These are phyloP conservation scores for Jackrogersella multiformis DNA, from an alignment of 495 filamentous ascomycete species.

Conservation along the genomic window DNA sequence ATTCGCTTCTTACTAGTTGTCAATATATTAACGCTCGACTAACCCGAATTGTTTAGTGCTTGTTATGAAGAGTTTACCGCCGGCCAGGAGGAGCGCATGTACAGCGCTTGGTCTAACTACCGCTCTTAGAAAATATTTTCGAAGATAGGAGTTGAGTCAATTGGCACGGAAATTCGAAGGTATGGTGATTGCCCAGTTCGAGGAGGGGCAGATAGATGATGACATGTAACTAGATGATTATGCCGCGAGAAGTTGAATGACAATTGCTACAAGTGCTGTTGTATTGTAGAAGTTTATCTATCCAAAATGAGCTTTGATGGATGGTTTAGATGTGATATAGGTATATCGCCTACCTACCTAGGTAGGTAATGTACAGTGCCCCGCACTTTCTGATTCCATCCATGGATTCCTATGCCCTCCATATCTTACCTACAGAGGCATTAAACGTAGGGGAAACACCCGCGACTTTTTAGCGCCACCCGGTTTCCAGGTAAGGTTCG, in stretches of 20 bases:
- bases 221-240: too few species aligned
- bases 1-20: not conserved
- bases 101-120: constrained; percentile 53
- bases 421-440: too few species aligned
- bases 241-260: too few species aligned
- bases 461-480: not conserved
- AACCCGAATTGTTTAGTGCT: constrained; percentile 31
- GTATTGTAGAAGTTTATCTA: too few species aligned
- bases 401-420: too few species aligned
- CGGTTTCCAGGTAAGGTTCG: not conserved
- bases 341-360: too few species aligned
- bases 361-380: too few species aligned
- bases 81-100: constrained; percentile 57
- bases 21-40: not conserved
- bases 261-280: too few species aligned
- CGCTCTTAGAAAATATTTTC: constrained; percentile 44
- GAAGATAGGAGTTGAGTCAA: not conserved
- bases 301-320: too few species aligned
- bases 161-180: not conserved
- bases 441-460: not conserved
- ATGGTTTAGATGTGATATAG: too few species aligned
- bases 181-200: too few species aligned
- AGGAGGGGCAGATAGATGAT: not conserved
- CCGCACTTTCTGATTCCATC: too few species aligned
- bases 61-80: constrained; percentile 60